Conservation (phyloP, 2,329 filamentous ascomycete species). For the Aspergillus jensenii region DNA sequence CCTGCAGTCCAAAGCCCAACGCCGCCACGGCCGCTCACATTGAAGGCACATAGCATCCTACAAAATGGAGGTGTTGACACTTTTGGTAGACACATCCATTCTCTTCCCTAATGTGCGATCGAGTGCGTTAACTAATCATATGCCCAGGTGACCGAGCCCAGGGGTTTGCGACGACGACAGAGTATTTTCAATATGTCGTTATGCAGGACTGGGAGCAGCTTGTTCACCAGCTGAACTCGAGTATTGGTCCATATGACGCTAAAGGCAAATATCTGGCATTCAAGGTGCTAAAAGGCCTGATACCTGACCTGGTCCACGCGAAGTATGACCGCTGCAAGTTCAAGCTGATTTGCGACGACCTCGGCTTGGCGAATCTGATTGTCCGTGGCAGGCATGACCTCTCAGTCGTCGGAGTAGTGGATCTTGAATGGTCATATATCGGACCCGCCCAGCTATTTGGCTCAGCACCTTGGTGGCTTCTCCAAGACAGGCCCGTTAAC, state of each 20-base stretch:
- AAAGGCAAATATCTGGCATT: conserved; percentile 30
- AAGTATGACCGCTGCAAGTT: conserved; percentile 32
- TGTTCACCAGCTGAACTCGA: conserved; percentile 34
- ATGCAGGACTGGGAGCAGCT: conserved; percentile 37
- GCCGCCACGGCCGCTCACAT: conserved; percentile 31
- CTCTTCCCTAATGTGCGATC: conserved; percentile 7
- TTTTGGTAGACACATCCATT: conserved; percentile 24
- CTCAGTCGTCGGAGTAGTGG: conserved; percentile 36
- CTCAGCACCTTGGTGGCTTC: conserved; percentile 40
- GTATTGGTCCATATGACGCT: conserved; percentile 25
- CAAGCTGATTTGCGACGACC: conserved; percentile 41
- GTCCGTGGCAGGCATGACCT: conserved; percentile 34
- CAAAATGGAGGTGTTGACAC: conserved; percentile 31
- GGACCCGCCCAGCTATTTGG: conserved; percentile 39
- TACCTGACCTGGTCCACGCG: conserved; percentile 24
- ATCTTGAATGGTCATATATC: conserved; percentile 40
- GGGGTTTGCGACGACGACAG: conserved; percentile 30
- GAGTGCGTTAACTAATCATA: conserved; percentile 15
- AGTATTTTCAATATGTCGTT: conserved; percentile 35
- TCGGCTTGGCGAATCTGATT: conserved; percentile 40
- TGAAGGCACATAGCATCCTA: conserved; percentile 33
- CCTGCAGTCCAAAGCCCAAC: conserved; percentile 12
- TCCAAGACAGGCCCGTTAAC: conserved; percentile 32
- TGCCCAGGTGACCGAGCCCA: conserved; percentile 23
- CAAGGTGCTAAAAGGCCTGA: conserved; percentile 27